Base-by-base conservation (phyloP, 345 rosid species). In the Sonneratia alba region DNA sequence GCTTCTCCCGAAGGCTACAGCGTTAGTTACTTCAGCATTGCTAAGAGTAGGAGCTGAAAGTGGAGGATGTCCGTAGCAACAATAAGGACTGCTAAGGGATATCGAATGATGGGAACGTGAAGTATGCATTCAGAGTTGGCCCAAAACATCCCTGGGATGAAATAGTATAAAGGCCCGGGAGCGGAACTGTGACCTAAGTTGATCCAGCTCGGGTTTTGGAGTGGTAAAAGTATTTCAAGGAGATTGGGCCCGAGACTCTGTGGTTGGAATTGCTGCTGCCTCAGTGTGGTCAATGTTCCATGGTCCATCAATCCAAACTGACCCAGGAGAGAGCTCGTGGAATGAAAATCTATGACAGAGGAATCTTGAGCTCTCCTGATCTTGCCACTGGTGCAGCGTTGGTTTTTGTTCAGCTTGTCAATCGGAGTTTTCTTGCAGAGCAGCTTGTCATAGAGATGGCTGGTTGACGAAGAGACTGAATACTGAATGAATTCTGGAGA, bases 91-190 rank as follows among this genome's bases (percentile, higher is more conserved):
- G 32, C 32, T 27, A 73, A 55, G 76, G 10, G 7, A 84, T 75
- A 32, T 80, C 43, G 74, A 27, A 27, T 27, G 32, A 27, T 27
- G 81, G 87, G 67, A 75, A 79, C 0, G 85, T 70, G 66, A 83
- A 82, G 71, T 80, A 73, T 66, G 80, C 69, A 71, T 24, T 76
- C 18, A 82, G 81, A 32, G 82, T 78, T 70, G 88, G 82, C 32
- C 88, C 85, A 87, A 76, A 75, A 81, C n/a, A 80, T 67, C 90
- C 85, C 77, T 32, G 90, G 90, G 83, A 81, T 70, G 78, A 83
- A 85, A 68, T 62, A 51, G 75, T 77, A 80, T 72, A 77, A 37
- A 3, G 85, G 75, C 24, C 75, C 84, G 57, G 80, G 78, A 48
- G 81, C 8, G 22, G 15, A 21, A 55, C 13, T 18, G 24, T 55